phyloP scores from a whole-genome alignment of 2,329 filamentous ascomycete genomes.

The Cladosporium sp. region DNA sequence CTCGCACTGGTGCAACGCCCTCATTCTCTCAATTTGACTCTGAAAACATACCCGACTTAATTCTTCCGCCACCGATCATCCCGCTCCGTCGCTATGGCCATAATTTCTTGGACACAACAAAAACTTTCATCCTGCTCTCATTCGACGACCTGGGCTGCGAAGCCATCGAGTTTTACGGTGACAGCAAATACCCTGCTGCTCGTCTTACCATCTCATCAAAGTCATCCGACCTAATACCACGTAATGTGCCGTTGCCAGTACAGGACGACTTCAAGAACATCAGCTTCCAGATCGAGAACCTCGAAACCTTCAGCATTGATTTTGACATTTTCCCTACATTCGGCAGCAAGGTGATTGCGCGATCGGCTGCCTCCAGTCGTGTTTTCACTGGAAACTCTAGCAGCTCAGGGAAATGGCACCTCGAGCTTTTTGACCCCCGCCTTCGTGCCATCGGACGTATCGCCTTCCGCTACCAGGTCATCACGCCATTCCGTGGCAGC shows the following conservation, averaged over 20 bases:
- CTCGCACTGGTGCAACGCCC: constrained; percentile 53
- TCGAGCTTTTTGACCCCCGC: constrained; percentile 90
- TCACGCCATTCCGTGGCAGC: constrained; percentile 91
- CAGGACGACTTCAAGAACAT: constrained; percentile 93
- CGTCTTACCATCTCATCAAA: constrained; percentile 96
- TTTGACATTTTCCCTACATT: constrained; percentile 98
- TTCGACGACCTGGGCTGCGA: constrained; percentile 76
- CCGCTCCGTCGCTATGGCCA: constrained; percentile 92
- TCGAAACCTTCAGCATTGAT: constrained; percentile 90
- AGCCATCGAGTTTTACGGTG: constrained; percentile 92
- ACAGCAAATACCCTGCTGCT: constrained; percentile 93
- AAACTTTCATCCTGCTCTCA: constrained; percentile 90
- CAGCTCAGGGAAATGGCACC: constrained; percentile 76
- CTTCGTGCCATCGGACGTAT: constrained; percentile 91
- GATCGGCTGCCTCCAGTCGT: constrained; percentile 86
- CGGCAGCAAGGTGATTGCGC: constrained; percentile 94
- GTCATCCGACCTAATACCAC: constrained; percentile 90
- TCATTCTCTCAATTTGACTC: constrained; percentile 54
- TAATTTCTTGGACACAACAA: constrained; percentile 91
- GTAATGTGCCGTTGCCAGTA: constrained; percentile 92
- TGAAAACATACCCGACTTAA: constrained; percentile 88
- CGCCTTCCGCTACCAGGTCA: constrained; percentile 91
- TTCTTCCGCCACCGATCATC: constrained; percentile 93
- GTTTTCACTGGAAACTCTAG: constrained; percentile 76
- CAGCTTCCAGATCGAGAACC: constrained; percentile 92